Evolutionary conservation across 75 land plant species (phyloP).

Genomic region (Sequoiadendron giganteum): DNA sequence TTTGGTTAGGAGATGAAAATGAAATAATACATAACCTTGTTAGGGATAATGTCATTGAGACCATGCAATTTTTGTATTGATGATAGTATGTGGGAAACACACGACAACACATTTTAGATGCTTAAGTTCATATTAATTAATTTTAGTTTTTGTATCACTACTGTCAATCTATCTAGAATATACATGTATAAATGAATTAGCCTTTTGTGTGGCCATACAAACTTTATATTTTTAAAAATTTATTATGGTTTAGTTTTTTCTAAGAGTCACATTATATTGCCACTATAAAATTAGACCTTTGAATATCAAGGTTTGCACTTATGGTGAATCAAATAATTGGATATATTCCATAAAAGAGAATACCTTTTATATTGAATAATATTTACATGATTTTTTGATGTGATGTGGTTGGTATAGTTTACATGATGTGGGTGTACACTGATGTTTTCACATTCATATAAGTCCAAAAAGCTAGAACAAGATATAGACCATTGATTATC

Average conservation of each 20-base stretch:
- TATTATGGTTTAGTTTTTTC: not conserved
- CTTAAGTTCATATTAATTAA: not conserved
- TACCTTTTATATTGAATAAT: slow-evolving; percentile 76
- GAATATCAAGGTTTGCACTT: slow-evolving; percentile 66
- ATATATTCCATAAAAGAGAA: slow-evolving; percentile 67
- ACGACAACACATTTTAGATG: not conserved
- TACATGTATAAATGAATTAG: not conserved
- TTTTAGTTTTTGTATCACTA: not conserved
- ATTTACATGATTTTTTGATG: slow-evolving; percentile 67
- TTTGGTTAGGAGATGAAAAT: too few species aligned
- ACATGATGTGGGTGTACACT: slow-evolving; percentile 34
- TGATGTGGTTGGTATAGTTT: slow-evolving; percentile 74
- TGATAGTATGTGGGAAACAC: slow-evolving; percentile 50
- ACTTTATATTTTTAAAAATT: not conserved
- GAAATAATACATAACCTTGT: too few species aligned
- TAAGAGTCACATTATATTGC: not conserved
- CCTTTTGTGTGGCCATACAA: not conserved
- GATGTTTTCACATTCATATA: too few species aligned
- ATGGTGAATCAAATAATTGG: slow-evolving; percentile 55
- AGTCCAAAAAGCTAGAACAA: too few species aligned
- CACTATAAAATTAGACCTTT: slow-evolving; percentile 39
- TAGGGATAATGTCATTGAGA: too few species aligned
- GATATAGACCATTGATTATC: too few species aligned
- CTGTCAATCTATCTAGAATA: not conserved
- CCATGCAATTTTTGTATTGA: slow-evolving; percentile 62